Conservation (phyloP, 106 monocot genomes). For the Phalaenopsis aphrodite region DNA sequence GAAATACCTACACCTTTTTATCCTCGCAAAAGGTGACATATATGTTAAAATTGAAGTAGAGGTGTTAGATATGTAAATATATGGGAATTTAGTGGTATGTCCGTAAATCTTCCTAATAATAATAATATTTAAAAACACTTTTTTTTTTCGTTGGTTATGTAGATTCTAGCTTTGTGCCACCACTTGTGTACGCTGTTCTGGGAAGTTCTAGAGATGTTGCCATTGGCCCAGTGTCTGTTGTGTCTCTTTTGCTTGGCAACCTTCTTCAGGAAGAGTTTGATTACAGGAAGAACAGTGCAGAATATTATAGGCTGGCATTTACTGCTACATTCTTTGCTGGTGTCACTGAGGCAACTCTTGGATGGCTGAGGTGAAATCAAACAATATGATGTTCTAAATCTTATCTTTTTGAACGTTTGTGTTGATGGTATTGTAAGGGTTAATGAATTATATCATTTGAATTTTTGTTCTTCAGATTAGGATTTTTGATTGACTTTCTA, state of each 20-base stretch:
- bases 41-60: too few species aligned
- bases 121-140: too few species aligned
- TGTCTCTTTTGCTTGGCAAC: conserved; percentile 72
- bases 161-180: conserved; percentile 91
- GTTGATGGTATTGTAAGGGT: neutral
- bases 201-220: conserved; percentile 93
- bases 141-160: neutral
- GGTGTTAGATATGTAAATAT: too few species aligned
- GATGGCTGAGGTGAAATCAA: conserved; percentile 53
- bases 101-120: too few species aligned
- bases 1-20: too few species aligned
- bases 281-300: conserved; percentile 30
- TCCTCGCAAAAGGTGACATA: too few species aligned
- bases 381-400: neutral
- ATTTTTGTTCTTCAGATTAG: conserved; percentile 31
- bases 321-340: conserved; percentile 97
- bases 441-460: neutral
- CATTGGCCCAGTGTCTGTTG: conserved; percentile 88
- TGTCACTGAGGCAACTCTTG: conserved; percentile 67
- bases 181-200: conserved; percentile 78
- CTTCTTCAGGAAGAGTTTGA: conserved; percentile 65
- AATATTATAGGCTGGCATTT: conserved; percentile 56
- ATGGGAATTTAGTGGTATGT: too few species aligned
- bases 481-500: conserved; percentile 29
- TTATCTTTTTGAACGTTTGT: neutral